These are phyloP conservation scores for Dactylellina cionopaga DNA, from an alignment of 2,329 filamentous ascomycete genomes.

Conservation along the genomic window DNA sequence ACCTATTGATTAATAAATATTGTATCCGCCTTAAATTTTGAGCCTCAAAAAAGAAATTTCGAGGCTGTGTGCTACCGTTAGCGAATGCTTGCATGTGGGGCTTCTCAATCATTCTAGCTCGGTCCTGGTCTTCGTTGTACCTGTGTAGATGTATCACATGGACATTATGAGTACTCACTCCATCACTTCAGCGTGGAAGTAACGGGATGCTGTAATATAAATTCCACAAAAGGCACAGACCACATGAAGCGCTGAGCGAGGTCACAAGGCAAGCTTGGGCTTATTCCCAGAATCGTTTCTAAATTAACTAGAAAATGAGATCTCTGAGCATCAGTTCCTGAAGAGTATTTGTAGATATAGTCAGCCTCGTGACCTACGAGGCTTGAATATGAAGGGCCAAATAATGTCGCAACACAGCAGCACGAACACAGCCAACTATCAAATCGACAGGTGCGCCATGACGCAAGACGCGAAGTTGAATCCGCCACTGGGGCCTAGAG, in stretches of 20 bases:
- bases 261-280: conserved; percentile 36
- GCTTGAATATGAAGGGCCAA: not conserved
- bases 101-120: not conserved
- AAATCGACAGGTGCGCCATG: conserved; percentile 6
- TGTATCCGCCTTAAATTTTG: not conserved
- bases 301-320: no score
- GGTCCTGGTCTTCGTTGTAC: not conserved
- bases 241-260: conserved; percentile 27
- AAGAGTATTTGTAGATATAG: no score
- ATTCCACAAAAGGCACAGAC: conserved; percentile 1
- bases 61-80: not conserved
- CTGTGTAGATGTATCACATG: not conserved
- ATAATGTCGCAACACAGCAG: not conserved
- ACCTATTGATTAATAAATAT: not conserved
- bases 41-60: conserved; percentile 15
- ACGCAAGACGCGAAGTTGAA: not conserved
- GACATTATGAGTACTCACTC: no score
- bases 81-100: not conserved
- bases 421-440: conserved; percentile 7
- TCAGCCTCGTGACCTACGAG: conserved; percentile 13
- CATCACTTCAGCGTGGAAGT: no score
- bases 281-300: no score
- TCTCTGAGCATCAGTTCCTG: no score
- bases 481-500: not conserved
- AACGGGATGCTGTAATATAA: no score